phyloP scores from a whole-genome alignment of 2,329 filamentous ascomycete species.

The Trichoderma semiorbis region DNA sequence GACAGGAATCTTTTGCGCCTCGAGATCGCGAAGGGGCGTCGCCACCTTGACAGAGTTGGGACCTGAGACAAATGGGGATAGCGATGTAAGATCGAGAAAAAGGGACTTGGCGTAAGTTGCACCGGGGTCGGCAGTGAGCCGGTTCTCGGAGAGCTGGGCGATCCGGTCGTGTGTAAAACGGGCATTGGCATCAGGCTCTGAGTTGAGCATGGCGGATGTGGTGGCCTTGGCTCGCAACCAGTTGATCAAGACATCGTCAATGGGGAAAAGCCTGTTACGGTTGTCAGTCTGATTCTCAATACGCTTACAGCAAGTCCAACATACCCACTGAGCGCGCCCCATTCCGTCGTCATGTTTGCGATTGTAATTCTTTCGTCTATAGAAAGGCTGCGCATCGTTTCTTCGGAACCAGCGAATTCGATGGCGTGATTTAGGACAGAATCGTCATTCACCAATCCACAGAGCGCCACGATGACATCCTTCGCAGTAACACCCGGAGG shows the following conservation, averaged over 20 bases:
- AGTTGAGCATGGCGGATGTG: slow-evolving; percentile 44
- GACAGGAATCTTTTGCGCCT: slow-evolving; percentile 68
- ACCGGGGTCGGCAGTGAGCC: slow-evolving; percentile 66
- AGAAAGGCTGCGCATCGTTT: neutral
- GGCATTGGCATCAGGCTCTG: neutral
- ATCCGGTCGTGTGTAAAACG: slow-evolving; percentile 37
- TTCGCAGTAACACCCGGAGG: slow-evolving; percentile 77
- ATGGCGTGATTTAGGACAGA: neutral
- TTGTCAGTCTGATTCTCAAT: slow-evolving; percentile 65
- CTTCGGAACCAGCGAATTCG: neutral
- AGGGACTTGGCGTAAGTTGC: slow-evolving; percentile 81
- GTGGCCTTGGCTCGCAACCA: slow-evolving; percentile 81
- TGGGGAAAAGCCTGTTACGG: slow-evolving; percentile 35
- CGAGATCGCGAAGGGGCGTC: slow-evolving; percentile 72
- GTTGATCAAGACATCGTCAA: slow-evolving; percentile 71
- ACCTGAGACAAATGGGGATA: slow-evolving; percentile 80
- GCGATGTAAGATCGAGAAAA: slow-evolving; percentile 76
- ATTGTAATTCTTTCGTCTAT: neutral
- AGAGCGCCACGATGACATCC: slow-evolving; percentile 88
- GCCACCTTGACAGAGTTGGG: slow-evolving; percentile 84
- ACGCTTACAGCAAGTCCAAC: neutral
- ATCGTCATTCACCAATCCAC: slow-evolving; percentile 52
- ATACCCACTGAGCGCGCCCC: neutral
- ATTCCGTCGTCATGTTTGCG: neutral
- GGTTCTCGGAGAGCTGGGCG: slow-evolving; percentile 67